These are phyloP conservation scores for Alternaria longipes DNA, from an alignment of 2,329 filamentous ascomycete genomes.

Conservation along the genomic window DNA sequence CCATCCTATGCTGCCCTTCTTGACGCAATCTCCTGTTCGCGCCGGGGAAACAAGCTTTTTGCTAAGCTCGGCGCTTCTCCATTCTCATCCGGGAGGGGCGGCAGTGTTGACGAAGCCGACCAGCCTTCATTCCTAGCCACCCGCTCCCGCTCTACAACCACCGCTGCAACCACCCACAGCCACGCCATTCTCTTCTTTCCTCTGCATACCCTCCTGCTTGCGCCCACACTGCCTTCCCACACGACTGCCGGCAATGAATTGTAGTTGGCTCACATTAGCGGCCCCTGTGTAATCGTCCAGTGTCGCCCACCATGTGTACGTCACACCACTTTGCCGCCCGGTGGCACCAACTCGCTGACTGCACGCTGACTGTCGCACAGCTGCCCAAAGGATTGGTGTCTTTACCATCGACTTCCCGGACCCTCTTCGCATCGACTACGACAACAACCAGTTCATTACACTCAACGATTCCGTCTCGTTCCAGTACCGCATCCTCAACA, in stretches of 20 bases:
- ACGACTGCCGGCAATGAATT: constrained; percentile 26
- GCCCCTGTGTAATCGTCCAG: constrained; percentile 24
- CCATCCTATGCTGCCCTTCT: background rate
- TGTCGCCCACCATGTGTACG: constrained; percentile 52
- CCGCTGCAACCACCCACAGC: background rate
- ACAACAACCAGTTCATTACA: constrained; percentile 44
- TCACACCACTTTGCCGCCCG: constrained; percentile 30
- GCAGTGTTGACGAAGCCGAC: constrained; percentile 16
- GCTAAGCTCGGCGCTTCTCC: constrained; percentile 29
- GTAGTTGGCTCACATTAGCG: constrained; percentile 15
- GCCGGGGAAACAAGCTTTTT: constrained; percentile 35
- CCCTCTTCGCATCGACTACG: constrained; percentile 37
- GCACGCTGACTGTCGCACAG: constrained; percentile 28
- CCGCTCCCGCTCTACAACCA: constrained; percentile 5
- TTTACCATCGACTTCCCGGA: constrained; percentile 51
- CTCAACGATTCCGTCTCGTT: constrained; percentile 47
- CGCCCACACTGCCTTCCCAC: background rate
- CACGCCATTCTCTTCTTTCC: background rate
- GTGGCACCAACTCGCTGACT: background rate
- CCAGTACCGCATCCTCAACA: constrained; percentile 54
- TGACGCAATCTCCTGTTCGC: constrained; percentile 13
- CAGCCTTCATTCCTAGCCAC: constrained; percentile 29
- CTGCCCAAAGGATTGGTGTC: constrained; percentile 46
- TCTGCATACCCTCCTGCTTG: background rate
- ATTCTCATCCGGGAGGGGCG: constrained; percentile 11